Evolutionary conservation across 768 basidiomycete genomes (phyloP).

Genomic region (Tephrocybe sp.): DNA sequence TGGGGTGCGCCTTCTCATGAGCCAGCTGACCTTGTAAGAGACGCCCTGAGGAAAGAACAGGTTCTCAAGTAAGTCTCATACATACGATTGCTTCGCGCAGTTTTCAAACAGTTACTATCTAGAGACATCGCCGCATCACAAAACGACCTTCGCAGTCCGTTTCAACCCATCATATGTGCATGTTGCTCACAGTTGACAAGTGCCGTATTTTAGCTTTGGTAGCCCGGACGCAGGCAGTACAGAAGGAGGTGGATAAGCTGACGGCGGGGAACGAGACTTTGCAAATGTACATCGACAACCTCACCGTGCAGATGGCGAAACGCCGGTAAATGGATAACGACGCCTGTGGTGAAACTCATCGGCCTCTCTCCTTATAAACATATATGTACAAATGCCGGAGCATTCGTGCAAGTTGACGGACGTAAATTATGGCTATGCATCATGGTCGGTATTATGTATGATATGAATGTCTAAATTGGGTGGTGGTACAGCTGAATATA

Average conservation of each 20-base stretch:
- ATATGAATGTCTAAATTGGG: neutral
- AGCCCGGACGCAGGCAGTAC: conserved; percentile 62
- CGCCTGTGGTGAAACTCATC: no score
- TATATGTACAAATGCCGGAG: no score
- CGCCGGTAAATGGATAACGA: conserved; percentile 53
- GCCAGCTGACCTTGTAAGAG: conserved; percentile 62
- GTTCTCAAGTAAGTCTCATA: conserved; percentile 62
- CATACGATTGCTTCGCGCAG: neutral
- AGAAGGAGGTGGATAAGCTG: conserved; percentile 80
- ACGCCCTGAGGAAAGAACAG: conserved; percentile 75
- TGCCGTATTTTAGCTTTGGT: conserved; percentile 50
- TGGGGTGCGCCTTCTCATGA: conserved; percentile 50
- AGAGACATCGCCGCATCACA: conserved; percentile 79
- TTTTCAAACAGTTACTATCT: conserved; percentile 2
- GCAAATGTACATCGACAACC: conserved; percentile 87
- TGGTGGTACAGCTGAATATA: conserved; percentile 8
- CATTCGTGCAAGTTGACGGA: neutral
- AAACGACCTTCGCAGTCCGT: conserved; percentile 71
- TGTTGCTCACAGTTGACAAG: neutral
- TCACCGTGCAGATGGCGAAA: conserved; percentile 85
- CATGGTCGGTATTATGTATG: no score
- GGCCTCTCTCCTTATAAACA: no score
- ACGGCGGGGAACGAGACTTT: conserved; percentile 76
- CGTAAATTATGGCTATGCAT: conserved; percentile 4
- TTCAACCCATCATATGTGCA: neutral